Base-by-base conservation (phyloP, 495 filamentous ascomycete species). In the Neurospora sp. region DNA sequence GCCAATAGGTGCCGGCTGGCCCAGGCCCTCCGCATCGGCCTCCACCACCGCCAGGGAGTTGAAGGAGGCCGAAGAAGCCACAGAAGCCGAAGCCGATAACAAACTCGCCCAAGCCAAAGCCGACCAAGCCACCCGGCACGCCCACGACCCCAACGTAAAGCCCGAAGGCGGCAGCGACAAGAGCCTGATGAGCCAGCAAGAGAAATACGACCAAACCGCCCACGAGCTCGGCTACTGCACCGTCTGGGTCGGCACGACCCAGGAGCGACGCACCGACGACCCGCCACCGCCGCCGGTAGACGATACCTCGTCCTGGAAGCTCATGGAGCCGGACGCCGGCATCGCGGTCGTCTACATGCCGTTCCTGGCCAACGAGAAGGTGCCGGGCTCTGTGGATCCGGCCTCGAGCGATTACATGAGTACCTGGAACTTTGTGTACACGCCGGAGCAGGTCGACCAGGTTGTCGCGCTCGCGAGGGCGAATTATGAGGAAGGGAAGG, bases 361-460 rank as follows among this genome's bases (percentile, higher is more conserved):
- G 3, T 89, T 97, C 74, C 83, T 98, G 11, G 89, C 90, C 20
- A 98, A 99, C 79, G 86, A 90, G 0, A 89, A 90, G 23, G 92
- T 95, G 1, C 75, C 69, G 6, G 86, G 86, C 7, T 91, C 89
- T 70, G 91, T 98, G 37, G 90, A 97, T 79, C 95, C 96, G 0
- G 88, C 91, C 41, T 88, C 85, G 14, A 89, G 88, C 73, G 92
- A 94, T 70, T 99, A 94, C 84, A 88, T 98, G 81, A 92, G 89
- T 76, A 99, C 96, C 1, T 98, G 96, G 96, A 99, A 98, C 80
- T 98, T 98, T 79, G 89, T 97, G 59, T 98, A 97, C 82, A 94
- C 92, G 41, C 92, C 94, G 0, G 88, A 93, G 72, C 90, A 98
- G 78, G 86, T 98, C 69, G 94, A 97, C 71, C 86, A 88, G 31